These are phyloP conservation scores for Colletotrichum sp. DNA, from an alignment of 2,329 filamentous ascomycete species.

Conservation along the genomic window DNA sequence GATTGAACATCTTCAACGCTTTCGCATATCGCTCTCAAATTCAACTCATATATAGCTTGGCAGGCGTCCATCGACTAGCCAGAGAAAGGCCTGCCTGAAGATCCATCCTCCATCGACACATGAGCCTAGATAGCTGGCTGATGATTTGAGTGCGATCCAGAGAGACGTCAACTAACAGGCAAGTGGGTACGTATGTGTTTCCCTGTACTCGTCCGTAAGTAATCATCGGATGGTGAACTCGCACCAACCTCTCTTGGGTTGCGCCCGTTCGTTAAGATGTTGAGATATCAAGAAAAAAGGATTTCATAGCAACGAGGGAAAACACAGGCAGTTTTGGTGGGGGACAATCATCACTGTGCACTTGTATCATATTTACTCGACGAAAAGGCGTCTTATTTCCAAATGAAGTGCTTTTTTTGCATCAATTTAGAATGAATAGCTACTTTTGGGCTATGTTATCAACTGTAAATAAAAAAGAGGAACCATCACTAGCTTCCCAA, in stretches of 20 bases:
- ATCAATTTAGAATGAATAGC: slow-evolving; percentile 2
- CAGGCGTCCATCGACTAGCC: not conserved
- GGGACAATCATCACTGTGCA: not conserved
- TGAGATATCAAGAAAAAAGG: not conserved
- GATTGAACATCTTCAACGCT: not conserved
- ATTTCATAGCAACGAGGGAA: not conserved
- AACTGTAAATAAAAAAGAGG: slow-evolving; percentile 11
- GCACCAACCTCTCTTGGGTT: not conserved
- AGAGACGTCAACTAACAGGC: not conserved
- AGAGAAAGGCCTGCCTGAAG: not conserved
- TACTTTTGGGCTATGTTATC: not conserved
- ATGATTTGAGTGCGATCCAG: not conserved
- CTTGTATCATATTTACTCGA: not conserved
- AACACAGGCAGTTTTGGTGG: not conserved
- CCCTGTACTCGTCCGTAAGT: not conserved
- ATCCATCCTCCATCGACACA: not conserved
- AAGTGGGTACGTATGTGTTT: not conserved
- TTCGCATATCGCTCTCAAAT: not conserved
- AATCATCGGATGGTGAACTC: not conserved
- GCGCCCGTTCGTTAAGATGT: not conserved
- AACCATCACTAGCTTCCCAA: not conserved
- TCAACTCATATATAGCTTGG: not conserved
- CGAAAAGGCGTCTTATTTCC: not conserved
- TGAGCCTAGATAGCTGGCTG: not conserved
- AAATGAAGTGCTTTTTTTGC: not conserved